phyloP scores from a whole-genome alignment of 2,329 filamentous ascomycete genomes.

The Gnomoniopsis sp. region DNA sequence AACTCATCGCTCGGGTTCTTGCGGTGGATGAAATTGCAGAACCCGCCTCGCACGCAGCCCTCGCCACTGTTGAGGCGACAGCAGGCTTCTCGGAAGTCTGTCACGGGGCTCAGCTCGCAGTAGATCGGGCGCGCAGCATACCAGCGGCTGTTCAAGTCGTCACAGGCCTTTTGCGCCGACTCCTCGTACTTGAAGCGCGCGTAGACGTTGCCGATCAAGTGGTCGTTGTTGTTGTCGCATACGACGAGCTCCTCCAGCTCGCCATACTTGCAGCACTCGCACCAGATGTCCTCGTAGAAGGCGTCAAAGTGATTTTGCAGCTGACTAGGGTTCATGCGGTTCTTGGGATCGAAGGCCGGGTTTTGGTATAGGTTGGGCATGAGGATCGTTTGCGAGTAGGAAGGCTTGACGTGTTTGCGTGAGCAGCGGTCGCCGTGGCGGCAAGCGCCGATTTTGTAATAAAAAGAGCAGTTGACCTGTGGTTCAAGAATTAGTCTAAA shows the following conservation, averaged over 20 bases:
- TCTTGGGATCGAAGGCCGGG: conserved; percentile 93
- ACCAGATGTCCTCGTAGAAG: conserved; percentile 99
- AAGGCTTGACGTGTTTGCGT: conserved; percentile 98
- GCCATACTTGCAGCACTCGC: conserved; percentile 98
- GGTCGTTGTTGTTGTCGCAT: conserved; percentile 99
- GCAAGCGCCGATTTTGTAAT: conserved; percentile 99
- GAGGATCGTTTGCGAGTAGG: conserved; percentile 95
- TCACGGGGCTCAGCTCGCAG: conserved; percentile 94
- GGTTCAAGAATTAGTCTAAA: conserved; percentile 16
- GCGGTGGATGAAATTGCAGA: conserved; percentile 99
- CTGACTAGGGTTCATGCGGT: conserved; percentile 93
- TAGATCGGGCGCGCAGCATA: conserved; percentile 97
- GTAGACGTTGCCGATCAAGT: conserved; percentile 98
- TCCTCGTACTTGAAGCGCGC: conserved; percentile 99
- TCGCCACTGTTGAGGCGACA: conserved; percentile 92
- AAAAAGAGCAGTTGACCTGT: conserved; percentile 94
- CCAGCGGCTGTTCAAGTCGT: conserved; percentile 91
- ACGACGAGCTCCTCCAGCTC: conserved; percentile 97
- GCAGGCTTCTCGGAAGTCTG: conserved; percentile 96
- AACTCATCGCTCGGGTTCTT: conserved; percentile 91
- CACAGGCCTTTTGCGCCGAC: conserved; percentile 87
- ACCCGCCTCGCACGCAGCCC: conserved; percentile 91
- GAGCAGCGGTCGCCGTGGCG: conserved; percentile 97
- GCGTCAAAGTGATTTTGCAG: conserved; percentile 99
- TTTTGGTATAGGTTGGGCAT: conserved; percentile 99